Conservation (phyloP, 1,284 basidiomycete species). For the Volvariella volvacea region DNA sequence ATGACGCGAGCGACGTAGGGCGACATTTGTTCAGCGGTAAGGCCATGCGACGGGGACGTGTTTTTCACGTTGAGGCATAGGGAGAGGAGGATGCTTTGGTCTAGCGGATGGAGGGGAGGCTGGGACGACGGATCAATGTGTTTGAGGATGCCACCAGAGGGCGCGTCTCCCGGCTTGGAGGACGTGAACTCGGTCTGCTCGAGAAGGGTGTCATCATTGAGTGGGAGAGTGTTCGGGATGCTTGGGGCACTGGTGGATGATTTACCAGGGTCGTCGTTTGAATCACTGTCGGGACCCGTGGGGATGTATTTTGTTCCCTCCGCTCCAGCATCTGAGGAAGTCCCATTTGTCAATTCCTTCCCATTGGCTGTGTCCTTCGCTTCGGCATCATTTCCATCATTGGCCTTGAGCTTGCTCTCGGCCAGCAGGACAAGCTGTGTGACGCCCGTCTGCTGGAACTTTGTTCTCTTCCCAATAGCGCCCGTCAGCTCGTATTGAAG, state of each 20-base stretch:
- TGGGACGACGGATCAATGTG: constrained; percentile 82
- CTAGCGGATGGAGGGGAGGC: constrained; percentile 82
- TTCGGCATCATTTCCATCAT: constrained; percentile 18
- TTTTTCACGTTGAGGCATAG: constrained; percentile 89
- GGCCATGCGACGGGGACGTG: constrained; percentile 78
- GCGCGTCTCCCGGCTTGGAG: constrained; percentile 38
- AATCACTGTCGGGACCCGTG: no score
- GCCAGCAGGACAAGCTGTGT: constrained; percentile 95
- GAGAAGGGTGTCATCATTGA: constrained; percentile 96
- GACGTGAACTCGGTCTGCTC: constrained; percentile 91
- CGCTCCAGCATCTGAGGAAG: background rate
- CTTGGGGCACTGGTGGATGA: no score
- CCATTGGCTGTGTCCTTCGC: constrained; percentile 13
- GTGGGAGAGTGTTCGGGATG: constrained; percentile 72
- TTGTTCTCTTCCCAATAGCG: constrained; percentile 90
- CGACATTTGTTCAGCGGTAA: constrained; percentile 85
- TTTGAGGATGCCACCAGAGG: constrained; percentile 27
- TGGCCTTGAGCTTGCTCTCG: constrained; percentile 51
- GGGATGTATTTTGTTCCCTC: constrained; percentile 12
- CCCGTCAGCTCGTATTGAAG: constrained; percentile 91
- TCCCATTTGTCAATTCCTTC: constrained; percentile 8
- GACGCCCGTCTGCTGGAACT: constrained; percentile 83
- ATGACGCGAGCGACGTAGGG: constrained; percentile 87
- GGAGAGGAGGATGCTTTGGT: constrained; percentile 85
- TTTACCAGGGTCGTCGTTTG: no score